Conservation (phyloP, 2,329 filamentous ascomycete genomes). For the Juglanconis sp. region DNA sequence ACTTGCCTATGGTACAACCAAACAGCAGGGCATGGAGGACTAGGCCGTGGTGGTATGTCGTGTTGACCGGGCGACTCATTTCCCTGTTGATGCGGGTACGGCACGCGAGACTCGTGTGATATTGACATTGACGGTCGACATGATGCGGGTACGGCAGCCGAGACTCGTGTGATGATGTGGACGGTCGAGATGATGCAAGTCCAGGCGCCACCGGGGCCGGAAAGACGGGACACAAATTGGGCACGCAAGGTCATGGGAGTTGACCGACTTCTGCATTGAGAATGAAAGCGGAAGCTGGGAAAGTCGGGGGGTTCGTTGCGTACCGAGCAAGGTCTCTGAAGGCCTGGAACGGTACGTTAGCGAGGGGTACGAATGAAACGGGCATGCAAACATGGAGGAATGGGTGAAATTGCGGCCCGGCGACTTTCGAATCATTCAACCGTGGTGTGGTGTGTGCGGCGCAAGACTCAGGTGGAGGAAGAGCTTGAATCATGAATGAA, state of each 20-base stretch:
- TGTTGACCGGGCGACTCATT: not conserved
- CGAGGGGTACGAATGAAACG: slow-evolving; percentile 9
- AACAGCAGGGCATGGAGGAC: not conserved
- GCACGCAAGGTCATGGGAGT: not conserved
- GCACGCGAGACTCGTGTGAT: not conserved
- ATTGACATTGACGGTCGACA: not conserved
- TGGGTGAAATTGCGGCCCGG: not conserved
- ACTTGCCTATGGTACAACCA: not conserved
- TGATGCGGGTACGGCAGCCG: too few species aligned
- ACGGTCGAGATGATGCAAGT: too few species aligned
- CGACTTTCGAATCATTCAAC: not conserved
- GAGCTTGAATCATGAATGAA: not conserved
- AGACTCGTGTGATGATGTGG: too few species aligned
- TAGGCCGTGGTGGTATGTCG: not conserved
- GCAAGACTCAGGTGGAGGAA: not conserved
- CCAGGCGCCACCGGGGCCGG: not conserved
- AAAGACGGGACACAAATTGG: not conserved
- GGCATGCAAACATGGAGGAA: not conserved
- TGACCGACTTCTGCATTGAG: slow-evolving; percentile 1
- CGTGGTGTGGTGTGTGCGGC: not conserved
- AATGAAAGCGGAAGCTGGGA: not conserved
- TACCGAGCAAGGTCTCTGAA: slow-evolving; percentile 32
- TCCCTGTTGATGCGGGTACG: not conserved
- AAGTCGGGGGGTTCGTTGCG: slow-evolving; percentile 14
- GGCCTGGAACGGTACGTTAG: slow-evolving; percentile 25